Evolutionary conservation across 352 stramenopile species (phyloP), one percentile per base, ranked within the genome.

Genomic region (Phytophthora megakarya): DNA sequence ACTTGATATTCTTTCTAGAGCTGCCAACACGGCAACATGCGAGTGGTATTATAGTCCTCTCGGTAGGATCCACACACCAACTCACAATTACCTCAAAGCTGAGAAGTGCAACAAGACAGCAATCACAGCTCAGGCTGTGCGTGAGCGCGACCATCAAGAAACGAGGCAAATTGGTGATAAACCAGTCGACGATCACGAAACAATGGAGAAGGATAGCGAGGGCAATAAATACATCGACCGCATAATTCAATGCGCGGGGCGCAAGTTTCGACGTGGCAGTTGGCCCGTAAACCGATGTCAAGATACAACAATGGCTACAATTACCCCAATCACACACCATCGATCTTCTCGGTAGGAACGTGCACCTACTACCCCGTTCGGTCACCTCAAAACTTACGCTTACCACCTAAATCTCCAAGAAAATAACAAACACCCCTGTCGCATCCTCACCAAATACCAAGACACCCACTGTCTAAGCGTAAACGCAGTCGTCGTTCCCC

Each of bases 31-130:
- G 16, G 47, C 39, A 42, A 65, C 57, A 0, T 50, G 57, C 21
- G 47, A 58, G n/a, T 13, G 28, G 4, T 53, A 53, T 32, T 65
- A 58, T n/a, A 65, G 57, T 19, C 38, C 25, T 10, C 21, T 65
- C 11, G 28, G 45, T 8, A 4, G 26, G 3, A 65, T 64, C 16
- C 55, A 56, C 18, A 65, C 56, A 21, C n/a, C 35, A 13, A 46
- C 19, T 8, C 12, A 45, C 35, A 64, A 64, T 40, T 33, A 25
- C 10, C 16, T 58, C 11, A 57, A 49, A 18, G 26, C 38, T n/a
- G 46, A 38, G 10, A 65, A 57, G 30, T 23, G 32, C 3, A 51
- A 60, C 15, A 49, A 50, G 28, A 6, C 25, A 25, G 26, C 26
- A n/a, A 43, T 52, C 10, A 13, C 30, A 4, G 22, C 21, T 18